Evolutionary conservation across 306 rosid species (phyloP).

Genomic region (Calophaca sinica): DNA sequence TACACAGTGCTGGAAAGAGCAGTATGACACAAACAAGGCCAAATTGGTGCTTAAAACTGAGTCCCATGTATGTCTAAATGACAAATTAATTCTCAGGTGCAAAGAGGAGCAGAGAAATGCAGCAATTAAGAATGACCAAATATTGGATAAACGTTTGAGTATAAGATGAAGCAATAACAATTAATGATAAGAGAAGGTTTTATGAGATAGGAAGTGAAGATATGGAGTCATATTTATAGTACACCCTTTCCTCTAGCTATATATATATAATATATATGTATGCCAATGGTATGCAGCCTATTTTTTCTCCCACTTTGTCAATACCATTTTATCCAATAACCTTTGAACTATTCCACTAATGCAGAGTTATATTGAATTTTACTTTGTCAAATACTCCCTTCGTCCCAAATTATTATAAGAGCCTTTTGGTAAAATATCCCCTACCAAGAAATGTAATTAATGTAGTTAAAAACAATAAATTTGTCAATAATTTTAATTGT

Average conservation of each 20-base stretch:
- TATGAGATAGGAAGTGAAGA: not conserved
- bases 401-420: too few species aligned
- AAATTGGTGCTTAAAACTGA: conserved; percentile 46
- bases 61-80: conserved; percentile 46
- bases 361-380: not conserved
- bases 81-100: not conserved
- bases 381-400: not conserved
- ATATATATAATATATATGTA: too few species aligned
- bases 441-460: too few species aligned
- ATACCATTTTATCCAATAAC: not conserved
- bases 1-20: conserved; percentile 64
- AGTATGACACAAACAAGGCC: conserved; percentile 55
- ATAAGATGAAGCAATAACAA: not conserved
- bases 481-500: too few species aligned
- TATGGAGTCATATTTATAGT: not conserved
- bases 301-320: not conserved
- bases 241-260: not conserved
- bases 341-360: not conserved
- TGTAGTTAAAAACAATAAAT: too few species aligned
- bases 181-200: not conserved
- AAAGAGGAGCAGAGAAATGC: not conserved
- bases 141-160: not conserved
- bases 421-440: too few species aligned
- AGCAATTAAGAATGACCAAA: not conserved
- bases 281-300: not conserved